phyloP scores from a whole-genome alignment of 495 filamentous ascomycete species.

The Hamigera avellanea region DNA sequence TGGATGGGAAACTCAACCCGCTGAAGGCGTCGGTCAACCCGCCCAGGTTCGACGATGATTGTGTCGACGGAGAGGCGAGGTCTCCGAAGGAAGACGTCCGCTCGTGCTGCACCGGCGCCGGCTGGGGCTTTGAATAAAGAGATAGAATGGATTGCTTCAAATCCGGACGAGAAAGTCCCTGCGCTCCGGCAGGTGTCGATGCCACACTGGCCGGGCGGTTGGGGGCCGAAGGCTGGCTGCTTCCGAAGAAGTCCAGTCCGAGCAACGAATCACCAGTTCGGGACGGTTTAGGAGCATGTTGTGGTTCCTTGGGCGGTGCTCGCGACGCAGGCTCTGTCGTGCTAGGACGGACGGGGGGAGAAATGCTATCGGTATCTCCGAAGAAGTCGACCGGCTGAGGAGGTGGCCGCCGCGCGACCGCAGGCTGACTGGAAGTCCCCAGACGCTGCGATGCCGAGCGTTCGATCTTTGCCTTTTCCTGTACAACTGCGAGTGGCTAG shows the following conservation, averaged over 20 bases:
- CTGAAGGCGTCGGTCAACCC: slow-evolving; percentile 84
- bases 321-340: slow-evolving; percentile 50
- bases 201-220: slow-evolving; percentile 61
- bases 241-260: slow-evolving; percentile 87
- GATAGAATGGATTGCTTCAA: slow-evolving; percentile 96
- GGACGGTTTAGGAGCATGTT: slow-evolving; percentile 44
- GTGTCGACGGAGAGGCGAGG: slow-evolving; percentile 41
- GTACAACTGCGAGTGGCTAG: slow-evolving; percentile 58
- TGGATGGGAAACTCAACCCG: slow-evolving; percentile 58
- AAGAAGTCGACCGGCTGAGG: slow-evolving; percentile 48
- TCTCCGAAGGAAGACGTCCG: slow-evolving; percentile 57
- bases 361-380: slow-evolving; percentile 42
- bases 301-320: slow-evolving; percentile 46
- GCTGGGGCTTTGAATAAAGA: slow-evolving; percentile 76
- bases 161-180: slow-evolving; percentile 71
- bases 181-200: slow-evolving; percentile 42
- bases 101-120: slow-evolving; percentile 40
- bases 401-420: slow-evolving; percentile 25
- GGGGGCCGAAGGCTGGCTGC: slow-evolving; percentile 48
- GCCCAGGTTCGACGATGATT: slow-evolving; percentile 46
- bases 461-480: slow-evolving; percentile 61
- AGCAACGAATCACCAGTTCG: slow-evolving; percentile 78
- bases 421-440: slow-evolving; percentile 30
- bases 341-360: slow-evolving; percentile 51
- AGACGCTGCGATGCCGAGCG: slow-evolving; percentile 43